Evolutionary conservation across 306 rosid genomes (phyloP).

Genomic region (Pyrus communis): DNA sequence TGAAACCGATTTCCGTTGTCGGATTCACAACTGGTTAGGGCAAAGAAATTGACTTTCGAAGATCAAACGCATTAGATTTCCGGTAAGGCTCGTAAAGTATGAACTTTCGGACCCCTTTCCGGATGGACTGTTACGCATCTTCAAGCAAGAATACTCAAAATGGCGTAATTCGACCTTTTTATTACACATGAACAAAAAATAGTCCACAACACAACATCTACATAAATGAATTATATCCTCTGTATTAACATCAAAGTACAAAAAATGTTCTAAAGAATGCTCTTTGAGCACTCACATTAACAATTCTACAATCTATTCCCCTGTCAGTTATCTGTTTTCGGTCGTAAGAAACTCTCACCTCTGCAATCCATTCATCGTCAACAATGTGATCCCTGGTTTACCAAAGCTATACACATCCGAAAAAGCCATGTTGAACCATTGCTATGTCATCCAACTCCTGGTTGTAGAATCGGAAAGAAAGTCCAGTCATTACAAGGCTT

Average conservation of each 20-base stretch:
- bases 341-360: conserved; percentile 26
- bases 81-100: not conserved
- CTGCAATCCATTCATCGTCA: conserved; percentile 15
- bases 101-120: not conserved
- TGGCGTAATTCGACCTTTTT: conserved; percentile 26
- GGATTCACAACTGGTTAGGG: not conserved
- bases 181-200: conserved; percentile 50
- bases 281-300: conserved; percentile 40
- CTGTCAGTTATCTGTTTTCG: conserved; percentile 24
- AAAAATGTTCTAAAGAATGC: conserved; percentile 46
- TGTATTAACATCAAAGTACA: conserved; percentile 40
- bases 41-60: not conserved
- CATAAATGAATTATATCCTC: conserved; percentile 38
- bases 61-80: not conserved
- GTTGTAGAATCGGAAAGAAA: conserved; percentile 74
- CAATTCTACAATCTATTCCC: conserved; percentile 52
- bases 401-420: conserved; percentile 31
- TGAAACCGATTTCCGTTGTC: not conserved
- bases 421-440: conserved; percentile 22
- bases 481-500: conserved; percentile 62
- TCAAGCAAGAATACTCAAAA: not conserved
- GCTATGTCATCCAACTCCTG: conserved; percentile 48
- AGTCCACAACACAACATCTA: conserved; percentile 47
- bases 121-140: not conserved
- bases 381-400: conserved; percentile 22